phyloP scores from a whole-genome alignment of 139 green algal species.

The Chlamydomonas sp. region DNA sequence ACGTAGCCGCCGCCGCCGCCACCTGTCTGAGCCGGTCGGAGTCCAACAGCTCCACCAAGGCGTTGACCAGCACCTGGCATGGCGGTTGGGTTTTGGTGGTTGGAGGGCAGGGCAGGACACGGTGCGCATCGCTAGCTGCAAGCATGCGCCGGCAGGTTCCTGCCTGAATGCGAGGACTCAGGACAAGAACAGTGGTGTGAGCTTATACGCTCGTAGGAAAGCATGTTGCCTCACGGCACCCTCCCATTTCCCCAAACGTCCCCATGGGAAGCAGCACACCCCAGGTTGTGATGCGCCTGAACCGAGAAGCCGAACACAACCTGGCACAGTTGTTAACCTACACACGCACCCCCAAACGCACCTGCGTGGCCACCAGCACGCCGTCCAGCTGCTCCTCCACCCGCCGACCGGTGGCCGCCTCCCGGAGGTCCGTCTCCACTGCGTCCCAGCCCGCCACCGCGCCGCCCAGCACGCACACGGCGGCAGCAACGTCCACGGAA shows the following conservation, averaged over 20 bases:
- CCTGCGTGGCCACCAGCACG: slow-evolving; percentile 61
- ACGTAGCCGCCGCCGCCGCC: background rate
- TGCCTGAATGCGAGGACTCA: too few relatives aligned
- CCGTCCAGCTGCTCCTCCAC: slow-evolving; percentile 45
- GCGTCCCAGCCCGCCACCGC: slow-evolving; percentile 66
- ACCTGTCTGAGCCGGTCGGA: slow-evolving; percentile 28
- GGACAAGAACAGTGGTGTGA: too few relatives aligned
- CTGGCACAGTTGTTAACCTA: too few relatives aligned
- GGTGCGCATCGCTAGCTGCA: too few relatives aligned
- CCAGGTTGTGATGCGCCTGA: too few relatives aligned
- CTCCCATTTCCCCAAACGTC: too few relatives aligned
- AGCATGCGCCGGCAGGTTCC: too few relatives aligned
- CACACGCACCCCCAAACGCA: slow-evolving; percentile 4
- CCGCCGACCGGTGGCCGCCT: slow-evolving; percentile 43
- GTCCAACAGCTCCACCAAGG: slow-evolving; percentile 48
- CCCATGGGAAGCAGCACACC: too few relatives aligned
- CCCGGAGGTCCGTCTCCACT: slow-evolving; percentile 65
- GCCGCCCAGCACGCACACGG: slow-evolving; percentile 53
- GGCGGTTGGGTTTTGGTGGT: background rate
- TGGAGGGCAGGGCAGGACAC: background rate
- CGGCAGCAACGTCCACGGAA: slow-evolving; percentile 49
- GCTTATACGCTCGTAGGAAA: too few relatives aligned
- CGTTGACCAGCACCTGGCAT: slow-evolving; percentile 57
- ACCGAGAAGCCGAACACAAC: too few relatives aligned
- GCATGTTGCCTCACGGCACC: too few relatives aligned